Evolutionary conservation across 2,329 filamentous ascomycete species (phyloP), one percentile per base, ranked within the genome.

Genomic region (Verticillium zaregamsianum): DNA sequence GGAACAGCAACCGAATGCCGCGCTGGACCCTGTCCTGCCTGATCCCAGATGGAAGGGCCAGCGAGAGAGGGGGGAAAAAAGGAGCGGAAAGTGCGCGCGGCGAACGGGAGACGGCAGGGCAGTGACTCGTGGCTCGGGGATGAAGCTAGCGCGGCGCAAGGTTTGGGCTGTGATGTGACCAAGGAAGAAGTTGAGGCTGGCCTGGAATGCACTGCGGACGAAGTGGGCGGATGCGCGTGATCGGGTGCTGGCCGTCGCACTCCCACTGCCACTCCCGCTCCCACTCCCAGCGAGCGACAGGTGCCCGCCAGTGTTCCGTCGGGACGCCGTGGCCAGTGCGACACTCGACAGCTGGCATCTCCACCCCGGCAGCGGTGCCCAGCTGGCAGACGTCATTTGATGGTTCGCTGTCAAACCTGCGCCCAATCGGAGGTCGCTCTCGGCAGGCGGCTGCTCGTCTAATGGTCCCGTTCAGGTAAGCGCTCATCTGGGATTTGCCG

Each of bases 381-480:
- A 52, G 45, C 45, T 52, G 45, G 45, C 45, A 25, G 3, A 52
- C 45, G 45, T 52, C 45, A 52, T 52, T 52, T 20, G 45, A 20
- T 20, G 3, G 45, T 25, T 25, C 45, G 45, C 45, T 25, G 11
- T 52, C 17, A n/a, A 40, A 40, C 17, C 12, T 25, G 5, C 23
- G 45, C 8, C 45, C 45, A 52, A 52, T 52, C n/a, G 45, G 45
- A 52, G 45, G n/a, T 52, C 45, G 8, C 12, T 52, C n/a, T 52
- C 45, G 45, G 45, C n/a, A 52, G 20, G 45, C 45, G 45, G 45
- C 45, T 62, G 58, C 61, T 63, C 64, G 59, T 59, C 59, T 61
- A 64, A 62, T 58, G 62, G 20, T 40, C 64, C 28, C 17, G 54
- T 62, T 64, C n/a, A 12, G 57, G 60, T 45, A 64, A 57, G 56